Conservation (phyloP, 495 filamentous ascomycete genomes). For the Trichoderma asperelloides region DNA sequence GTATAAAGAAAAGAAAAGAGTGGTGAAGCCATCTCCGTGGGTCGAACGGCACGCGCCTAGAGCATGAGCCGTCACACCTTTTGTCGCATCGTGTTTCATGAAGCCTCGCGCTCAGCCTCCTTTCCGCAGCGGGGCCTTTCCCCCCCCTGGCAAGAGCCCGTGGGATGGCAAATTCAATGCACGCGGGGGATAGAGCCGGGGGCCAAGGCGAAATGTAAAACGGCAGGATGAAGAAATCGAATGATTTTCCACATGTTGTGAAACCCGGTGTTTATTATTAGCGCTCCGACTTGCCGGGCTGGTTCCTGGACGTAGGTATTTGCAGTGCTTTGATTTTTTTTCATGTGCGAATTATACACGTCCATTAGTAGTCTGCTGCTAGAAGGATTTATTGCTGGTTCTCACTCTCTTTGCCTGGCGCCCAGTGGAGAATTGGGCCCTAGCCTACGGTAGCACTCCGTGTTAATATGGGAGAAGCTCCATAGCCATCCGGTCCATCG, state of each 20-base stretch:
- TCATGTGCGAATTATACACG: too few species aligned
- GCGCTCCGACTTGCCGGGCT: too few species aligned
- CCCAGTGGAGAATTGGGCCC: background rate
- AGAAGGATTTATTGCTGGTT: background rate
- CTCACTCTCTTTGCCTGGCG: background rate
- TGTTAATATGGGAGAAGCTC: background rate
- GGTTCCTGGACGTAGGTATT: too few species aligned
- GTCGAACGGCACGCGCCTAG: constrained; percentile 1
- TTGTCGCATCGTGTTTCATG: constrained; percentile 8
- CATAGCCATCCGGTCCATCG: background rate
- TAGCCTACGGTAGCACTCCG: background rate
- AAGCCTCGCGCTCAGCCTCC: constrained; percentile 4
- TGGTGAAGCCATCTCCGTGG: background rate
- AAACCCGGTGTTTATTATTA: background rate
- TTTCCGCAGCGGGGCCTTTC: background rate
- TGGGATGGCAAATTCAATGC: background rate
- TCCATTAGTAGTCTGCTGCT: too few species aligned
- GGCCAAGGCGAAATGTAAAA: background rate
- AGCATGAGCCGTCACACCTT: constrained; percentile 2
- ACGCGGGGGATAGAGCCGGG: background rate
- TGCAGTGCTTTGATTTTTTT: too few species aligned
- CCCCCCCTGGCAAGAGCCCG: background rate
- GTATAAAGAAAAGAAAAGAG: background rate
- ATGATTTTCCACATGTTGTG: background rate
- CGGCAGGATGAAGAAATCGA: constrained; percentile 6